These are phyloP conservation scores for Suhomyces pyralidae DNA, from an alignment of 805 yeast genomes.

Conservation along the genomic window DNA sequence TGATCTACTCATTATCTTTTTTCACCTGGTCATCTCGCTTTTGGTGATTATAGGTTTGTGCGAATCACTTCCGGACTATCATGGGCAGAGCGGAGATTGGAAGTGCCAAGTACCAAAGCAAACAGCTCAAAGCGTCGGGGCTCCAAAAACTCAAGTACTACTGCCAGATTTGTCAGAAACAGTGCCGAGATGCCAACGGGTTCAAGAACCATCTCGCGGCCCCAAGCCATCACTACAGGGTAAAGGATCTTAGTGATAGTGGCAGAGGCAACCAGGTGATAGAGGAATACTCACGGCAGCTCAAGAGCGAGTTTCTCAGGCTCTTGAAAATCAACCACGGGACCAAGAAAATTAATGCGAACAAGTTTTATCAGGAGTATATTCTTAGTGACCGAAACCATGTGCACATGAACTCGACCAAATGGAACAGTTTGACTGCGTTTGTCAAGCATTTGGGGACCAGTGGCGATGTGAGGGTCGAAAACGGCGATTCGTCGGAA, in stretches of 20 bases:
- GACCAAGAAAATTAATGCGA: slow-evolving; percentile 73
- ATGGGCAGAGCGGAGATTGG: slow-evolving; percentile 40
- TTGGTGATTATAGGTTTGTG: not conserved
- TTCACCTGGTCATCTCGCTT: not conserved
- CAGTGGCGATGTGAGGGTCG: slow-evolving; percentile 54
- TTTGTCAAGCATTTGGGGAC: slow-evolving; percentile 62
- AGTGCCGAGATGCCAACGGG: slow-evolving; percentile 95
- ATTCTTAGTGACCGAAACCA: slow-evolving; percentile 74
- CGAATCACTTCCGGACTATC: not conserved
- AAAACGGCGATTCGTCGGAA: slow-evolving; percentile 33
- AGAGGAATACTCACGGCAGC: slow-evolving; percentile 56
- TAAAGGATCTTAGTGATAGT: slow-evolving; percentile 32
- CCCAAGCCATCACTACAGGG: slow-evolving; percentile 67
- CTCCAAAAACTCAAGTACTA: slow-evolving; percentile 82
- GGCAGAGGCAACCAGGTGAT: slow-evolving; percentile 49
- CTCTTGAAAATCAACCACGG: slow-evolving; percentile 72
- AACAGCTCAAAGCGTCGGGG: slow-evolving; percentile 77
- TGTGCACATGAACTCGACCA: slow-evolving; percentile 87
- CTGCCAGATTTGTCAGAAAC: slow-evolving; percentile 89
- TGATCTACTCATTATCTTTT: not conserved
- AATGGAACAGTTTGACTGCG: slow-evolving; percentile 66
- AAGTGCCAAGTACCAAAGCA: slow-evolving; percentile 63
- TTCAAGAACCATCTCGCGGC: slow-evolving; percentile 85
- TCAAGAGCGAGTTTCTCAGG: slow-evolving; percentile 61
- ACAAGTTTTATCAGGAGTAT: slow-evolving; percentile 86